A percentile compares a stretch with the other conserved stretches of the same genome.
phyloP scores from a whole-genome alignment of 1,284 basidiomycete genomes.

The Melampsora larici-populina region DNA sequence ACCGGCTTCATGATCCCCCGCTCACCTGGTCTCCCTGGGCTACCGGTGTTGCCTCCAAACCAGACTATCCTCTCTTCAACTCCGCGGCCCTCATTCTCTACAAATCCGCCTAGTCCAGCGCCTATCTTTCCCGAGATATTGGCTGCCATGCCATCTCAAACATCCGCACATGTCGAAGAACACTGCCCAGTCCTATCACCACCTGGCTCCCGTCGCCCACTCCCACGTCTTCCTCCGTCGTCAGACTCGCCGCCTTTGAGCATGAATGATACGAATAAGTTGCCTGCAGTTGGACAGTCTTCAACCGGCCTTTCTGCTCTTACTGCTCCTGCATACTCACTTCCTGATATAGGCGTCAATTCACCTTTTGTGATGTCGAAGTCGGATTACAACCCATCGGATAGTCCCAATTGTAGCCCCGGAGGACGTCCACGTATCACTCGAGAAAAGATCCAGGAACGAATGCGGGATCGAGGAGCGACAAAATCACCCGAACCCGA shows the following conservation, averaged over 20 bases:
- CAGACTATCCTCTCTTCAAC: conserved; percentile 28
- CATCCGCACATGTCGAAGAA: background rate
- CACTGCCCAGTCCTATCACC: background rate
- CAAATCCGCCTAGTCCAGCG: conserved; percentile 17
- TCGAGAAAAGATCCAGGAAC: conserved; percentile 36
- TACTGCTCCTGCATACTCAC: conserved; percentile 1
- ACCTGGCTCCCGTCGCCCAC: conserved; percentile 27
- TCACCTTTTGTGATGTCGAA: conserved; percentile 27
- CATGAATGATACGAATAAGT: background rate
- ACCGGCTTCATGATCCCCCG: background rate
- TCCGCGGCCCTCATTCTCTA: conserved; percentile 31
- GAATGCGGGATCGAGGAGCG: conserved; percentile 14
- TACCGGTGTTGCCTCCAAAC: background rate
- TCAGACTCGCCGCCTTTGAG: background rate
- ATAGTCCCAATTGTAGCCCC: conserved; percentile 15
- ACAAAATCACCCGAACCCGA: conserved; percentile 3
- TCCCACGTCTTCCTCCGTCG: conserved; percentile 21
- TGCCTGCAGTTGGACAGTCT: background rate
- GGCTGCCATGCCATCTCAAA: background rate
- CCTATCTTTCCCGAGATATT: conserved; percentile 5
- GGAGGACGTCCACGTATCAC: conserved; percentile 29
- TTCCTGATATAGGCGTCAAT: conserved; percentile 25
- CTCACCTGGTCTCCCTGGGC: background rate
- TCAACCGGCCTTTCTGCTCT: background rate
- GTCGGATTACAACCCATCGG: conserved; percentile 8